Conservation (phyloP, 2,329 filamentous ascomycete species). For the Colletotrichum cereale region DNA sequence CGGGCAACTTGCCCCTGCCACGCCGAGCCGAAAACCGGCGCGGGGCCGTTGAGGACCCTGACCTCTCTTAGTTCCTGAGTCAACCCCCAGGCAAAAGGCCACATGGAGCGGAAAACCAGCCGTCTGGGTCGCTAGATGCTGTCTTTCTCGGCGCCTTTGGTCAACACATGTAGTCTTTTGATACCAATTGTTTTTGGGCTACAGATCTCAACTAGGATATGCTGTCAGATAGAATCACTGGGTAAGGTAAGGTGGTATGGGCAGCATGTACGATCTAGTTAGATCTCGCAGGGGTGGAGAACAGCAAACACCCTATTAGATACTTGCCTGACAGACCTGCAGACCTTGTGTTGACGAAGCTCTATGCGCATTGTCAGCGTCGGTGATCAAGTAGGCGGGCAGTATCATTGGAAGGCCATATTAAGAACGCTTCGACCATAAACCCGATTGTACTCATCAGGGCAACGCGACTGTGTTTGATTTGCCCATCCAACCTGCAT, state of each 20-base stretch:
- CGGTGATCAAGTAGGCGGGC: neutral
- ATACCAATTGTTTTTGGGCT: neutral
- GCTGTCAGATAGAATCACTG: constrained; percentile 10
- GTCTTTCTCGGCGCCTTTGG: neutral
- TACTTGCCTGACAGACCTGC: too few relatives aligned
- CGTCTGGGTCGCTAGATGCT: neutral
- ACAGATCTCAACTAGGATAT: neutral
- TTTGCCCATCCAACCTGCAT: neutral
- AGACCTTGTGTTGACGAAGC: neutral
- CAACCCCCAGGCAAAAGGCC: neutral
- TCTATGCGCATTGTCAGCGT: neutral
- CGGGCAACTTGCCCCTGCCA: constrained; percentile 31
- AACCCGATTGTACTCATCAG: neutral
- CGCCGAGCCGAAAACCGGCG: constrained; percentile 38
- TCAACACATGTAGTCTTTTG: neutral
- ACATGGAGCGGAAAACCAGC: constrained; percentile 12
- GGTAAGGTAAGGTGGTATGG: neutral
- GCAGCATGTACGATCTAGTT: neutral
- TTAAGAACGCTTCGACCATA: neutral
- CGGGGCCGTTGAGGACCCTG: constrained; percentile 13
- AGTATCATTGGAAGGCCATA: neutral
- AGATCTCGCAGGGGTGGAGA: neutral
- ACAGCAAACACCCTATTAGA: neutral
- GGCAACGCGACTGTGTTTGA: neutral
- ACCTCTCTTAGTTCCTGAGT: neutral